A percentile compares a stretch with the other conserved stretches of the same genome.
phyloP scores from a whole-genome alignment of 805 yeast genomes.

The Starmerella gropengiesseri region DNA sequence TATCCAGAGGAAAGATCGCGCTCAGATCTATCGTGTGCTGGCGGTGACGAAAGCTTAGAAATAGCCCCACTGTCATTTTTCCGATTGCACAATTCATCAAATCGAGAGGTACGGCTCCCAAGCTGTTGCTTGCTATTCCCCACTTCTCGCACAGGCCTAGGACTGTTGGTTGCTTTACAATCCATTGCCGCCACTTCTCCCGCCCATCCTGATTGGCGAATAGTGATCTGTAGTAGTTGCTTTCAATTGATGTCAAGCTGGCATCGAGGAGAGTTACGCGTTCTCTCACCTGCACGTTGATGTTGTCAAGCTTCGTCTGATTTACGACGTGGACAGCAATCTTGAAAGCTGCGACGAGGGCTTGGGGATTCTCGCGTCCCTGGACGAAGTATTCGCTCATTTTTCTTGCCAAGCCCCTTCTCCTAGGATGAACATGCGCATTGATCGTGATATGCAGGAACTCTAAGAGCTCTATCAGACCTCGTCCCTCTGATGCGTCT shows the following conservation, averaged over 20 bases:
- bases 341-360: conserved; percentile 63
- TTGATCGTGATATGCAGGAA: conserved; percentile 59
- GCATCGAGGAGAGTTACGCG: conserved; percentile 74
- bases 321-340: conserved; percentile 73
- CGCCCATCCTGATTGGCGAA: neutral
- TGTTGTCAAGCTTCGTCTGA: conserved; percentile 90
- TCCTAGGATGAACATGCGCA: conserved; percentile 91
- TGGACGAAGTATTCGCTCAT: conserved; percentile 51
- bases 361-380: conserved; percentile 36
- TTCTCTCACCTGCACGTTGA: conserved; percentile 84
- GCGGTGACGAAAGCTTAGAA: no score
- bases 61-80: no score
- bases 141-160: neutral
- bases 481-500: conserved; percentile 48
- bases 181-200: neutral
- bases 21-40: no score
- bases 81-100: no score
- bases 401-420: conserved; percentile 79
- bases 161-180: neutral
- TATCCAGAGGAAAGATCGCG: no score
- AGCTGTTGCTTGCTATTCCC: neutral
- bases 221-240: conserved; percentile 47
- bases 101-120: neutral
- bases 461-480: neutral
- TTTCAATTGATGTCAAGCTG: conserved; percentile 81